Conservation (phyloP, 2,329 filamentous ascomycete species). For the Colletotrichum eremochloae region DNA sequence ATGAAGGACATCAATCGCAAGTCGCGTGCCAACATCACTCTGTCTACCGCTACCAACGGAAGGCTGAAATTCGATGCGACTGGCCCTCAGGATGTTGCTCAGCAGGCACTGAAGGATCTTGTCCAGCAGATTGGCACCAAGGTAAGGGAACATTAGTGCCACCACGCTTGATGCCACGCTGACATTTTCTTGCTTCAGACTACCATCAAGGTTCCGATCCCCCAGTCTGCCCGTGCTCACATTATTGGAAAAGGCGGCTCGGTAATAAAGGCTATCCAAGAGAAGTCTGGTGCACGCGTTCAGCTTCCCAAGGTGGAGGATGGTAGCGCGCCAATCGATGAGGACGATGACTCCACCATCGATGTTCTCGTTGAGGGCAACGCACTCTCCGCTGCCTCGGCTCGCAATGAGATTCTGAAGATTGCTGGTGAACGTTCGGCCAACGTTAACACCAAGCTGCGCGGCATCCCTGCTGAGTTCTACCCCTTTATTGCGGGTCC, state of each 20-base stretch:
- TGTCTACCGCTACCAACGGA: conserved; percentile 79
- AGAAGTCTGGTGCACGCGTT: conserved; percentile 89
- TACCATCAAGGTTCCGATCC: conserved; percentile 82
- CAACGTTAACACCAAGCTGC: conserved; percentile 84
- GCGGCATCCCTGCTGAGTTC: conserved; percentile 88
- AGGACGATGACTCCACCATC: conserved; percentile 84
- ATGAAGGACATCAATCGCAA: conserved; percentile 93
- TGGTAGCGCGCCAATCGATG: conserved; percentile 63
- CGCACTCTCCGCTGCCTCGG: conserved; percentile 86
- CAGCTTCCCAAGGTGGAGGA: conserved; percentile 88
- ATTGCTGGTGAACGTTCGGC: conserved; percentile 90
- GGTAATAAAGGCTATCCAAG: conserved; percentile 90
- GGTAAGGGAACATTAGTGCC: conserved; percentile 62
- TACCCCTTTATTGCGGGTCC: conserved; percentile 94
- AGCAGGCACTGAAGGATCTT: conserved; percentile 90
- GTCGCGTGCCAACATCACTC: conserved; percentile 87
- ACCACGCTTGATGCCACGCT: not conserved
- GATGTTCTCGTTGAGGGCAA: conserved; percentile 94
- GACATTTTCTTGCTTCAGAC: conserved; percentile 50
- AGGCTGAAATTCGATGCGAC: conserved; percentile 86
- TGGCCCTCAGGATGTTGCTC: conserved; percentile 85
- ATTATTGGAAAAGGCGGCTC: conserved; percentile 94
- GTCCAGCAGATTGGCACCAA: conserved; percentile 89
- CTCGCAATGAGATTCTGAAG: conserved; percentile 84
- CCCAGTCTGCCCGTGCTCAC: conserved; percentile 84